Conservation (phyloP, 2,329 filamentous ascomycete genomes). For the Fusarium vanettenii region DNA sequence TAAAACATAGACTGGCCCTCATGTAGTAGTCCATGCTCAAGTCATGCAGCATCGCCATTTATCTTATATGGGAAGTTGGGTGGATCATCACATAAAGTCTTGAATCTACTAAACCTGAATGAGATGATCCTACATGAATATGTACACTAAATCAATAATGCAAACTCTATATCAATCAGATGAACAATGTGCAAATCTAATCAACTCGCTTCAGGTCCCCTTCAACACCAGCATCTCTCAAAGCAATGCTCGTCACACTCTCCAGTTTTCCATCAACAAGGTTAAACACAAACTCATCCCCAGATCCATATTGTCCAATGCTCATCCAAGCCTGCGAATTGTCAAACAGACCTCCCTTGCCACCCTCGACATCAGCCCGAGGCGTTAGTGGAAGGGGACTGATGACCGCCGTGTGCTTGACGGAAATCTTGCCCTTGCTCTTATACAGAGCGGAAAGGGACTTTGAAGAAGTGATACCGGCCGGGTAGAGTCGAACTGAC, state of each 20-base stretch:
- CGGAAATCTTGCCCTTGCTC: conserved; percentile 11
- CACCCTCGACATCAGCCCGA: conserved; percentile 18
- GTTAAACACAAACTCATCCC: conserved; percentile 23
- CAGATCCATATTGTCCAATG: background rate
- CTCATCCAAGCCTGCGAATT: conserved; percentile 13
- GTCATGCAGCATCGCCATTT: background rate
- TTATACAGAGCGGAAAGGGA: conserved; percentile 19
- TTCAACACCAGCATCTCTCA: background rate
- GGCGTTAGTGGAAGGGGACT: background rate
- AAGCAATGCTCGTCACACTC: conserved; percentile 4
- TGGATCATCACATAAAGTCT: no score
- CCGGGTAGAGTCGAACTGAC: conserved; percentile 17
- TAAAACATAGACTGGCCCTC: no score
- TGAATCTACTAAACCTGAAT: background rate
- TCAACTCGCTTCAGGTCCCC: conserved; percentile 3
- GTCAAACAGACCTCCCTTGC: conserved; percentile 23
- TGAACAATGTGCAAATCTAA: background rate
- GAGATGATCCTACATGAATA: no score
- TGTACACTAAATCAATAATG: background rate
- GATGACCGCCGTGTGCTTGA: conserved; percentile 7
- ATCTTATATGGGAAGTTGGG: background rate
- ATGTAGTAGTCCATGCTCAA: background rate
- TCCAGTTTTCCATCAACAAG: conserved; percentile 19
- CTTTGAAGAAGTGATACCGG: conserved; percentile 16
- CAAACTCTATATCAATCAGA: background rate